Base-by-base conservation (phyloP, 2,329 filamentous ascomycete genomes). In the Claviceps monticola region DNA sequence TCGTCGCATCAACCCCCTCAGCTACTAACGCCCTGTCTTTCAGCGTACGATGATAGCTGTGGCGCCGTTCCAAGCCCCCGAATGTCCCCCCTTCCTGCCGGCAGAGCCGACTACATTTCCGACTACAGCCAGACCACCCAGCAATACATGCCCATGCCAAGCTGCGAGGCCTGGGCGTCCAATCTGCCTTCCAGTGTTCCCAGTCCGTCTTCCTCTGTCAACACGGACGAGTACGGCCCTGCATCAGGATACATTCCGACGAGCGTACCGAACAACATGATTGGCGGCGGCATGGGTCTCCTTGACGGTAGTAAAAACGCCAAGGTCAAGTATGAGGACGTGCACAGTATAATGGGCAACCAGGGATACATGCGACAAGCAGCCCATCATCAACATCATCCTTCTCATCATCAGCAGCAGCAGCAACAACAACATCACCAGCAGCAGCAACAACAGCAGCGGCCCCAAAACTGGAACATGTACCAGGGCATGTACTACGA, bases 121-220 rank as follows among this genome's bases (percentile, higher is more conserved):
- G 69, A 72, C 56, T 71, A 71, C 53, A 59, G 67, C 45, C 58
- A 64, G 39, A 19, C 52, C 6, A 42, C 49, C 16, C 66, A 71
- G 42, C 59, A 62, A 56, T 68, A 66, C 55, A 63, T 66, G 13
- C 60, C 62, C 37, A 59, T 67, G 38, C 64, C 71, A 48, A 72
- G 70, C 60, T 68, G 69, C 55, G 73, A 74, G 54, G 62, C 68
- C 23, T 77, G 74, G 74, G 65, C 71, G 13, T 62, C 68, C 45
- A 64, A 66, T 14, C 64, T 75, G 7, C 64, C 71, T 23, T 74
- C 74, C 48, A 74, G 68, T 48, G 73, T 73, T 11, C 75, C 75
- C 19, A 78, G 74, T 59, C 74, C 75, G 17, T 70, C 72, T 3
- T 76, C 75, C 2, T 74, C 74, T 2, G 68, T 66, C 45, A 66